phyloP scores from a whole-genome alignment of 2,329 filamentous ascomycete species.

The Trichoderma atroviride region DNA sequence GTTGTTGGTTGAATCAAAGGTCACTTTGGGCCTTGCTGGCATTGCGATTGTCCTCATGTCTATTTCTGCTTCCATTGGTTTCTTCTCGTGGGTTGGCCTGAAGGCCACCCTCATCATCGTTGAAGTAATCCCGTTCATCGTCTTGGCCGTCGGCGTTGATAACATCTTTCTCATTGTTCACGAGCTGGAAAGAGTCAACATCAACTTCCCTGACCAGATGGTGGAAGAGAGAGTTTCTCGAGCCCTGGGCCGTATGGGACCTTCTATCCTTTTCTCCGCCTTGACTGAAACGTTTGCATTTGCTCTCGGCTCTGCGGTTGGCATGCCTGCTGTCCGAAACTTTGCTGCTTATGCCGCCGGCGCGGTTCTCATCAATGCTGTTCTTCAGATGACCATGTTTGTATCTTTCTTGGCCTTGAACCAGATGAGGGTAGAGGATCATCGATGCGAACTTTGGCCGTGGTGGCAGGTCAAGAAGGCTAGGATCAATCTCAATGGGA shows the following conservation, averaged over 20 bases:
- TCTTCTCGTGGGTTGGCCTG: slow-evolving; percentile 89
- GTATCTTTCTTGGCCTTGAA: slow-evolving; percentile 89
- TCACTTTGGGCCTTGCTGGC: slow-evolving; percentile 89
- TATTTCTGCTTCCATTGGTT: slow-evolving; percentile 88
- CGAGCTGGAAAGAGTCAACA: slow-evolving; percentile 93
- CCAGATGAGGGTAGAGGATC: slow-evolving; percentile 84
- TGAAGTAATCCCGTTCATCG: slow-evolving; percentile 96
- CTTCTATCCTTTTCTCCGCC: slow-evolving; percentile 94
- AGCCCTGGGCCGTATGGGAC: slow-evolving; percentile 93
- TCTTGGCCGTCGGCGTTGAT: slow-evolving; percentile 94
- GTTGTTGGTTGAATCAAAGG: slow-evolving; percentile 92
- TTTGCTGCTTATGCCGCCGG: slow-evolving; percentile 96
- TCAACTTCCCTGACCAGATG: slow-evolving; percentile 85
- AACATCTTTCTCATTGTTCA: slow-evolving; percentile 99
- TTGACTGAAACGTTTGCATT: slow-evolving; percentile 93
- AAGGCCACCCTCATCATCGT: slow-evolving; percentile 98
- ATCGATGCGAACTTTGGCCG: slow-evolving; percentile 88
- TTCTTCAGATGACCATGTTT: slow-evolving; percentile 98
- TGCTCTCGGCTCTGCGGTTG: slow-evolving; percentile 86
- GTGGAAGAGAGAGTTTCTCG: slow-evolving; percentile 84
- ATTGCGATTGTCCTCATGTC: slow-evolving; percentile 98
- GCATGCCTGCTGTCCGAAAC: slow-evolving; percentile 97
- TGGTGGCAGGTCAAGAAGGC: slow-evolving; percentile 81
- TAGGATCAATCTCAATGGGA: slow-evolving; percentile 62
- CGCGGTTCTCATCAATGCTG: slow-evolving; percentile 93